Evolutionary conservation across 2,329 filamentous ascomycete species (phyloP), one percentile per base, ranked within the genome.

Genomic region (Myrmaecium sp.): DNA sequence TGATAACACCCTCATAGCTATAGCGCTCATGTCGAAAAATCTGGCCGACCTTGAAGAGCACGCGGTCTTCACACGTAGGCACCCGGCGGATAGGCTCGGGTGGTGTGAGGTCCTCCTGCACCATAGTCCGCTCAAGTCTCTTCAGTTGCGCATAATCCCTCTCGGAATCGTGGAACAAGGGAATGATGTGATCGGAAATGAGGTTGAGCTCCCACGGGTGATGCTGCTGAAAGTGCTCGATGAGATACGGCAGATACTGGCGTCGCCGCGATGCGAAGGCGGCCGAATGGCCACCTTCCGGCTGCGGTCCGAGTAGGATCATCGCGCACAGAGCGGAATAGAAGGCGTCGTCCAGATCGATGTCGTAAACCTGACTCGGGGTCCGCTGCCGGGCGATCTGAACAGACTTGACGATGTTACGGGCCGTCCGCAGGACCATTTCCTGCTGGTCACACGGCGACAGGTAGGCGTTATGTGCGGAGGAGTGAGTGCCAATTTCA

Each of bases 11-110:
- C 25, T 74, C 59, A 47, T 86, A 93, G 12, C 65, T 58, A 46
- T 89, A 93, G 23, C 83, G 67, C 33, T 63, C 70, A 52, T 98
- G 89, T 25, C 64, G 66, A 46, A 95, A 92, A 5, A 93, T 65
- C 40, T 91, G 77, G 1, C 89, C 89, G 26, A 82, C 67, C 15
- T 51, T 52, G 12, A n/a, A n/a, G n/a, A n/a, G n/a, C n/a, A n/a
- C n/a, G n/a, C n/a, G n/a, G n/a, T n/a, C n/a, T n/a, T n/a, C n/a
- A n/a, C n/a, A n/a, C n/a, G 34, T 38, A 8, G 27, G 26, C 5
- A 21, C 29, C 6, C 29, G 28, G 7, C 46, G 36, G 12, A 16
- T 10, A 0, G 3, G 28, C 18, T 39, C 28, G 4, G 35, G 17
- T 6, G 33, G 54, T 33, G 64, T 70, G n/a, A n/a, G n/a, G 13